Evolutionary conservation across 345 rosid species (phyloP), one percentile per base, ranked within the genome.

Genomic region (Salix koriyanagi): DNA sequence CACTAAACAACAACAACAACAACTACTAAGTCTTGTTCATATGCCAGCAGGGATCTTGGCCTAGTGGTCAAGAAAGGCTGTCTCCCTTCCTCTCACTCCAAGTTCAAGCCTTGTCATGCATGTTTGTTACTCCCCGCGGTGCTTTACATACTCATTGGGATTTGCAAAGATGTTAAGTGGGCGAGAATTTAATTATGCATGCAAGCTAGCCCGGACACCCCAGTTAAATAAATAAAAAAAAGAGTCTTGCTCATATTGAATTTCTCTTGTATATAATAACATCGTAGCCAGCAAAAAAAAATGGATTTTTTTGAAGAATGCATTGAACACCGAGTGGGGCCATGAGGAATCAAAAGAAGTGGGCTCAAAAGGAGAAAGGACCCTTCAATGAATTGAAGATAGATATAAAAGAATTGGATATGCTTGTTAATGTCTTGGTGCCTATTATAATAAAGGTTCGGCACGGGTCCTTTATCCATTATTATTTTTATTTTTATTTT

Each of bases 331-430:
- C 10, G 64, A 25, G 73, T 30, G 75, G 79, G 77, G 75, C 16
- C 72, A 16, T 34, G 26, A 39, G 70, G 77, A 73, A 82, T 67
- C 67, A 23, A 72, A 64, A 50, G 21, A 54, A 16, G 73, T 83
- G 81, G 86, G 83, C 60, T 79, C 74, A 65, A 60, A 70, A 42
- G 79, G 76, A 73, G 81, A 74, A 83, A 30, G 76, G 39, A 66
- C 85, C 86, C 75, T 77, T 66, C n/a, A 80, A 83, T 77, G 64
- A 69, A 79, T 26, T 65, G 21, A 69, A 26, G 67, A 65, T 65
- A 16, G 67, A 64, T 64, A 64, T 9, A 6, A 25, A 28, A 19
- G 19, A 18, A 25, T 16, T 67, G 73, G 65, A 62, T 75, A 72
- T 72, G 69, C 67, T 23, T 39, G 25, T 61, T 9, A 67, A 69